Conservation (phyloP, 768 basidiomycete species). For the Tubosaeta sp. region DNA sequence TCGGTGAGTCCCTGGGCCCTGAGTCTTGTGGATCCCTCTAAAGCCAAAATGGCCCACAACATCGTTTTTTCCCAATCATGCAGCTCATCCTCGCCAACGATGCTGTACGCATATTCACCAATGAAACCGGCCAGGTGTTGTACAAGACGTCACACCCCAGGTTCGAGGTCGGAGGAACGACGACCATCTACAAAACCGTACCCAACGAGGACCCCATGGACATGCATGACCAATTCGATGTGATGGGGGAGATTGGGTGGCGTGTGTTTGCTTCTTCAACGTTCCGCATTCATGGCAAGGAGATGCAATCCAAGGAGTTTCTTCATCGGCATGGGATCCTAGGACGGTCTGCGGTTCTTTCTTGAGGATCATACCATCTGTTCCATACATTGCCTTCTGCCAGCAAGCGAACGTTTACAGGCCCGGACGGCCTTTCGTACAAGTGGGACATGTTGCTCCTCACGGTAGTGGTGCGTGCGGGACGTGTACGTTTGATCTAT, state of each 20-base stretch:
- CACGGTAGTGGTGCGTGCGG: slow-evolving; percentile 9
- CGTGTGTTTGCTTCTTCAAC: slow-evolving; percentile 20
- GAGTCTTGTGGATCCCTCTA: background rate
- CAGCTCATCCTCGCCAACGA: slow-evolving; percentile 18
- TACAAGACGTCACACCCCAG: slow-evolving; percentile 21
- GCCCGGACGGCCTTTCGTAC: slow-evolving; percentile 30
- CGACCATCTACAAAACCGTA: slow-evolving; percentile 20
- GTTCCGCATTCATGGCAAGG: slow-evolving; percentile 27
- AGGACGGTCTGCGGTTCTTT: slow-evolving; percentile 9
- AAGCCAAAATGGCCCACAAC: background rate
- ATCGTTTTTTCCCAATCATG: slow-evolving; percentile 3
- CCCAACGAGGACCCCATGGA: slow-evolving; percentile 14
- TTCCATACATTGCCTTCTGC: background rate
- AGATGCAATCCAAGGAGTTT: slow-evolving; percentile 21
- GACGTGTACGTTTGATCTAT: background rate
- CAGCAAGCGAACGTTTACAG: slow-evolving; percentile 25
- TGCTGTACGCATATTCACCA: slow-evolving; percentile 16
- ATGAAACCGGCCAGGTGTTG: slow-evolving; percentile 21
- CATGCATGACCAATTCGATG: slow-evolving; percentile 25
- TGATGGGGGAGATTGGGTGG: slow-evolving; percentile 34
- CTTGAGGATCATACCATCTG: background rate
- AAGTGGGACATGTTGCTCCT: slow-evolving; percentile 25
- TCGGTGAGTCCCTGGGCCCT: background rate
- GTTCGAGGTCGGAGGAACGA: slow-evolving; percentile 8
- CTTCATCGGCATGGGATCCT: slow-evolving; percentile 14